Conservation (phyloP, 345 rosid species). For the Lumnitzera racemosa region DNA sequence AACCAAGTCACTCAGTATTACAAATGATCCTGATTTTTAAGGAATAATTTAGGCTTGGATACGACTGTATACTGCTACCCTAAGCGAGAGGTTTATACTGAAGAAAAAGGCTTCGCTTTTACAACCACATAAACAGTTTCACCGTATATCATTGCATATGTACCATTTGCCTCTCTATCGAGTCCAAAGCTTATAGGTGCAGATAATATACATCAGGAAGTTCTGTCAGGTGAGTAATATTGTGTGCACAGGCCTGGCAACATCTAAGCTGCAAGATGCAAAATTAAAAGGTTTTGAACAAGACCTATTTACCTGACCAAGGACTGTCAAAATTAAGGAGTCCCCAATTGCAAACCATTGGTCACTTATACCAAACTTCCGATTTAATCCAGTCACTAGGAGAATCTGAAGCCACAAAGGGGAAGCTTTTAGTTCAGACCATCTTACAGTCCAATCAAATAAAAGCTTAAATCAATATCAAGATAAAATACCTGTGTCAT, state of each 20-base stretch:
- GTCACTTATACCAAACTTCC: conserved; percentile 74
- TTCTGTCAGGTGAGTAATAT: too few species aligned
- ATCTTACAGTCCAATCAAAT: background rate
- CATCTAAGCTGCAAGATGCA: background rate
- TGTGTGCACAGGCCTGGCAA: background rate
- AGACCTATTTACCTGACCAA: conserved; percentile 56
- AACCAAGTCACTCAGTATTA: background rate
- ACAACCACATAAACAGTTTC: too few species aligned
- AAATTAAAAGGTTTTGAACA: background rate
- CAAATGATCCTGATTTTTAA: too few species aligned
- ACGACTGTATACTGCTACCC: too few species aligned
- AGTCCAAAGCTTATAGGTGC: too few species aligned
- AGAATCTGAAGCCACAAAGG: conserved; percentile 45
- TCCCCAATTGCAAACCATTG: conserved; percentile 99
- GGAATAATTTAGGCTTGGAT: too few species aligned
- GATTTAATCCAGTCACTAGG: conserved; percentile 80
- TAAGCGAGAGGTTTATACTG: too few species aligned
- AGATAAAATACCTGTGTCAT: conserved; percentile 69
- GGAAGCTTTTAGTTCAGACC: background rate
- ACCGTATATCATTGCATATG: too few species aligned
- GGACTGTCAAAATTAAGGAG: conserved; percentile 83
- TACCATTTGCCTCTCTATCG: too few species aligned
- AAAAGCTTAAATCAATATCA: background rate
- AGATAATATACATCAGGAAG: too few species aligned
- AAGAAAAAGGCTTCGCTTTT: too few species aligned